Base-by-base conservation (phyloP, 2,329 filamentous ascomycete genomes). In the Neofusicoccum kwambonambiense region DNA sequence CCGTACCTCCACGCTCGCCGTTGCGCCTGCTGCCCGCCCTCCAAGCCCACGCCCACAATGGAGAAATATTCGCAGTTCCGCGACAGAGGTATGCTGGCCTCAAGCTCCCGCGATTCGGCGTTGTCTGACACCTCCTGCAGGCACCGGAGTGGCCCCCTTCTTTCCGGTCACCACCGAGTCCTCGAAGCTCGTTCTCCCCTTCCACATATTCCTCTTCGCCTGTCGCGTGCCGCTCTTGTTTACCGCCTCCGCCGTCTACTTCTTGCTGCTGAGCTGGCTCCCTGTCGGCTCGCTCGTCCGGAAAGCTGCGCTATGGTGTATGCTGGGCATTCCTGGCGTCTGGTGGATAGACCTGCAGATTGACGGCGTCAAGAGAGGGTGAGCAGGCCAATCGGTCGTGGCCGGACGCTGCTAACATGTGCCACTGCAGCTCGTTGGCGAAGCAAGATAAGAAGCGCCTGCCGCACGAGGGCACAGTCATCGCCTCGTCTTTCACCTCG, bases 341-440 rank as follows among this genome's bases (percentile, higher is more conserved):
- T 98, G 93, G 93, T 98, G 94, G 94, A 89, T 97, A 64, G 95
- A 99, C 78, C 82, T 99, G n/a, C 94, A 97, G 77, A 92, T 99
- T 69, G 95, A 99, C 76, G 94, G 94, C 65, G 95, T 99, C 62
- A 93, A 92, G 79, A 91, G 93, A 80, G 95, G 95, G 80, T 93
- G 77, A 64, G 82, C 74, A 56, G 9, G 9, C 22, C 58, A 42
- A 37, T 34, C 31, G 3, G 4, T 13, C 45, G 47, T 2, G 22
- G 15, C 7, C 13, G 17, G 12, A 65, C 37, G 8, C 15, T 66
- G 47, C 56, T 66, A 47, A 64, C 41, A n/a, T 9, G 17, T 39
- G 9, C 22, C 34, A 22, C 50, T 37, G 31, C 51, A 67, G 85
- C 54, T 85, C 90, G 31, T 83, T 96, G 37, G 89, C 90, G 52